Evolutionary conservation across 371 early-diverging fungal species (phyloP), one percentile per base, ranked within the genome.

Genomic region (Mucor irregularis): DNA sequence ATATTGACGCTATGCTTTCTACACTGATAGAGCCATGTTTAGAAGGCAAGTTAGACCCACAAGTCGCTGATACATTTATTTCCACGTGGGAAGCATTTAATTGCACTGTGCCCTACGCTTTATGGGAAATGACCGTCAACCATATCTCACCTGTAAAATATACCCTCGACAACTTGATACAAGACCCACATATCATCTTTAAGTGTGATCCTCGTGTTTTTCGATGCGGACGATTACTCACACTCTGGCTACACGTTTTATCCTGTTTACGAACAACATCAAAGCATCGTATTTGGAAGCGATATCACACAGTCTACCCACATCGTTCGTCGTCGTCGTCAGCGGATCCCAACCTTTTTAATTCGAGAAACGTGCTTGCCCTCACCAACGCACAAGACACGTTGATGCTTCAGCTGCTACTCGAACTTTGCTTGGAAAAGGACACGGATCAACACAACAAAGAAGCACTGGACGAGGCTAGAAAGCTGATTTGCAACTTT

Each of bases 371-470:
- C 38, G 65, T 81, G 10, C 67, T 71, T 17, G 80, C 82, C 0
- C 47, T 82, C 43, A 61, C 80, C 13, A 78, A 79, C 53, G 77
- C 73, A 5, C 85, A 84, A 49, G 85, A 84, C 45, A 58, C 79
- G 3, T 54, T 69, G 0, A 68, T 82, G 61, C 66, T 84, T 42
- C 85, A 84, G 28, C 42, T 78, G 9, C 43, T 84, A 22, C 66
- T 84, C 3, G 82, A 80, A 35, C 54, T 66, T 5, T 79, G 79
- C 28, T 56, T 62, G 7, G 49, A 49, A 46, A 58, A 58, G 25
- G 50, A 61, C 16, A 22, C 56, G 8, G 75, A 74, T 37, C 66
- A 68, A 53, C 43, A 62, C 16, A 43, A 64, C 22, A 54, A 49
- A 5, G 75, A 72, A 0, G 63, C 56, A 2, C 40, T 82, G 31